Evolutionary conservation across 257 asterid species (phyloP), one percentile per base, ranked within the genome.

Genomic region (Orobanche coerulescens): DNA sequence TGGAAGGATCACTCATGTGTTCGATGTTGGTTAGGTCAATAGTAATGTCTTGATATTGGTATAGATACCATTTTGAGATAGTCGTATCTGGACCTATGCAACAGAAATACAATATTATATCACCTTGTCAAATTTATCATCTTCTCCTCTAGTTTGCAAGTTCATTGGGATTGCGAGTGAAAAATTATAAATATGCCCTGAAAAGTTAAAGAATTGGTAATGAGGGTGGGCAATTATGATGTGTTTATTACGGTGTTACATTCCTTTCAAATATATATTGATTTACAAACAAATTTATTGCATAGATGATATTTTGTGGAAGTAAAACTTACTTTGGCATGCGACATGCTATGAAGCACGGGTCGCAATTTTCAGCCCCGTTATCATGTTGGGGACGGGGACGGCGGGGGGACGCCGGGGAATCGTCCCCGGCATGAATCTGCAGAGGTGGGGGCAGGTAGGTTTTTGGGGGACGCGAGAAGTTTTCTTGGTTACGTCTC

Each of bases 1-100:
- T 18, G 39, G 62, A 59, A 60, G 60, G 43, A 69, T 50, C 42
- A 57, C 40, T 15, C 51, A 23, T 66, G 72, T 52, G 10, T 14
- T 56, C 43, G 36, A 36, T 60, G 67, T 16, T 58, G 58, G 33
- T 37, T 16, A 61, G 18, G 51, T 43, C n/a, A n/a, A n/a, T n/a
- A n/a, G n/a, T 51, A 31, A 11, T 74, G 26, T 44, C 34, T 65
- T 50, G 40, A 23, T 5, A 60, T 31, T 36, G 53, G 22, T 39
- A 22, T 37, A 25, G 36, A 30, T 20, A 28, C 55, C 62, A 8
- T 43, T 24, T 65, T 34, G 6, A 31, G 39, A 8, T 6, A 46
- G 23, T 50, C 44, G 23, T 26, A 39, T 40, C 44, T 25, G 65
- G 46, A 58, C 22, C 34, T 26, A 14, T 28, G 23, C 70, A 20